Percentiles rank a stretch among this genome's conserved stretches.
Evolutionary conservation across 306 rosid species (phyloP).

Genomic region (Medicago ruthenica): DNA sequence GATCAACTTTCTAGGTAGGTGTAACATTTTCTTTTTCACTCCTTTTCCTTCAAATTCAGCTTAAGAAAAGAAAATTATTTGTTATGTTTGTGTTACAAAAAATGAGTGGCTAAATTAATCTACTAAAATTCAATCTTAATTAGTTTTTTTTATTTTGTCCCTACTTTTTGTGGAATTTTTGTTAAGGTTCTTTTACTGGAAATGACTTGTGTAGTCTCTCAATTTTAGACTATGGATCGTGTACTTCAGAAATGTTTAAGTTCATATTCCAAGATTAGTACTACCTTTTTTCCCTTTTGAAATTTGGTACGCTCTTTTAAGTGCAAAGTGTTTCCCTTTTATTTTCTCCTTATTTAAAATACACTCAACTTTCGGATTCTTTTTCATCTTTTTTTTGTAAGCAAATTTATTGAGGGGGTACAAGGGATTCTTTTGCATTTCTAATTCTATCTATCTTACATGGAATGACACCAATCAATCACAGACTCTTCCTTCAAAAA

Average conservation of each 20-base stretch:
- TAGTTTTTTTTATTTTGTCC: neutral
- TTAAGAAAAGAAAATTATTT: no score
- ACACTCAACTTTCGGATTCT: constrained; percentile 41
- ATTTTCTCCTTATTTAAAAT: constrained; percentile 1
- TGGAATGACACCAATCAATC: constrained; percentile 47
- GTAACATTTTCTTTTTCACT: neutral
- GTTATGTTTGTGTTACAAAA: neutral
- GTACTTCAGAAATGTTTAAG: constrained; percentile 34
- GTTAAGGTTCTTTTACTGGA: constrained; percentile 43
- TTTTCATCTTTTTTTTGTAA: constrained; percentile 13
- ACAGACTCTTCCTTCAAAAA: constrained; percentile 40
- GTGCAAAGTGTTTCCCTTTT: constrained; percentile 47
- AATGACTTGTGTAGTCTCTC: constrained; percentile 43
- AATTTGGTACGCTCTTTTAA: constrained; percentile 58
- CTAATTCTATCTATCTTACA: constrained; percentile 5
- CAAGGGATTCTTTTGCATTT: constrained; percentile 24
- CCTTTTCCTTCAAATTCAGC: neutral
- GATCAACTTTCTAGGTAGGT: constrained; percentile 92
- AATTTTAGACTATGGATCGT: constrained; percentile 36
- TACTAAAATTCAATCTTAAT: constrained; percentile 17
- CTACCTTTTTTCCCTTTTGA: constrained; percentile 51
- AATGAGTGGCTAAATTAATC: no score
- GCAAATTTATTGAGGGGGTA: no score
- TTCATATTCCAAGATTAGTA: constrained; percentile 38
- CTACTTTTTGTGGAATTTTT: neutral